phyloP scores from a whole-genome alignment of 2,329 filamentous ascomycete species.

The Mollisiaceae sp. region DNA sequence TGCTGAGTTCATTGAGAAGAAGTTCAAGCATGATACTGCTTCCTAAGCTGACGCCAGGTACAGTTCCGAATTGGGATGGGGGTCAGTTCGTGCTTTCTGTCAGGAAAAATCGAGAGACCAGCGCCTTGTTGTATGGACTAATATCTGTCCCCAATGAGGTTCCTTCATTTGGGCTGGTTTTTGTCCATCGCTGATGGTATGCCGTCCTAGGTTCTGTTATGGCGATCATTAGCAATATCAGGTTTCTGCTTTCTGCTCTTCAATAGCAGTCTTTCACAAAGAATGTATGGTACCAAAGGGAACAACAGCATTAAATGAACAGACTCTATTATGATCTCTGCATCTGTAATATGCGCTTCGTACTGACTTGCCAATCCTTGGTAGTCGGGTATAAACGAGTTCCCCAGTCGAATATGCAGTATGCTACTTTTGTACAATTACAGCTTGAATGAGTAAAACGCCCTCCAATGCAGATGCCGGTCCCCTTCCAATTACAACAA shows the following conservation, averaged over 20 bases:
- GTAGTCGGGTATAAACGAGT: constrained; percentile 8
- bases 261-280: not conserved
- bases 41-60: not conserved
- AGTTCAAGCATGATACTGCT: constrained; percentile 36
- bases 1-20: constrained; percentile 39
- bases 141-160: not conserved
- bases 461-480: constrained; percentile 8
- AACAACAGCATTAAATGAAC: not conserved
- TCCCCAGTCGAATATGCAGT: constrained; percentile 6
- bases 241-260: not conserved
- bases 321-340: not conserved
- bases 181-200: not conserved
- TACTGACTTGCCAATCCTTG: not conserved
- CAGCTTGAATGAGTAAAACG: not conserved
- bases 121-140: not conserved
- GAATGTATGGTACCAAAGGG: not conserved
- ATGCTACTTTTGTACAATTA: constrained; percentile 9
- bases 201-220: not conserved
- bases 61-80: not conserved
- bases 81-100: not conserved
- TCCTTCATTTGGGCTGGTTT: not conserved
- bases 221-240: not conserved
- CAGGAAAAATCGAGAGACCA: not conserved
- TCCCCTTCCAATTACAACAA: not conserved
- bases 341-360: not conserved